Conservation (phyloP, 345 rosid species). For the Hibiscus tridactylites region DNA sequence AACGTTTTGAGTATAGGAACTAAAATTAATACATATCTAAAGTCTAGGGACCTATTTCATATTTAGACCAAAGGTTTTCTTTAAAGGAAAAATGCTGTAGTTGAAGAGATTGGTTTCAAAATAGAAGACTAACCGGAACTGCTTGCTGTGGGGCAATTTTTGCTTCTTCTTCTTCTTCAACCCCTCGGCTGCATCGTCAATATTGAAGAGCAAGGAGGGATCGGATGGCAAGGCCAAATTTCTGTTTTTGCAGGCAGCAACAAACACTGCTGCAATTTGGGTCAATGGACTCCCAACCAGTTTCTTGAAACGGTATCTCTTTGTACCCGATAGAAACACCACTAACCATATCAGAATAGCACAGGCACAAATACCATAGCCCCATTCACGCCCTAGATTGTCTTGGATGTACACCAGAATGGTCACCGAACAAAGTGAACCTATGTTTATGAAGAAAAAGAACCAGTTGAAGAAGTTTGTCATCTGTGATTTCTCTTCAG, state of each 20-base stretch:
- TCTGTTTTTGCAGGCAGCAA: conserved; percentile 66
- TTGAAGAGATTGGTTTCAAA: neutral
- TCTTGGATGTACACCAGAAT: conserved; percentile 88
- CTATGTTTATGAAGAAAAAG: conserved; percentile 84
- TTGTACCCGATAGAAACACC: conserved; percentile 68
- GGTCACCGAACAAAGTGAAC: conserved; percentile 75
- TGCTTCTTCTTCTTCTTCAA: conserved; percentile 56
- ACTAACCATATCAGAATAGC: conserved; percentile 54
- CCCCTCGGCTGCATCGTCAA: conserved; percentile 44
- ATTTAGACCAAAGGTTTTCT: neutral
- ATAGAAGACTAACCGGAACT: conserved; percentile 52
- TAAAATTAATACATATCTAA: neutral
- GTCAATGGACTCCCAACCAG: conserved; percentile 88
- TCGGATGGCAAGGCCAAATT: conserved; percentile 52
- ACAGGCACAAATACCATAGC: conserved; percentile 75
- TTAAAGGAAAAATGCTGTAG: too few relatives aligned
- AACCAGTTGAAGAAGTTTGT: conserved; percentile 80
- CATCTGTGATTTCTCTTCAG: conserved; percentile 58
- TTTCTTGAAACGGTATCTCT: conserved; percentile 72
- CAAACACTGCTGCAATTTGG: conserved; percentile 62
- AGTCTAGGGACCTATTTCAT: neutral
- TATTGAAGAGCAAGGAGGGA: conserved; percentile 36
- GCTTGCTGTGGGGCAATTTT: conserved; percentile 58
- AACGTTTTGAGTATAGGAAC: neutral
- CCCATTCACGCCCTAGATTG: conserved; percentile 75